Conservation (phyloP, 129 eudicot species). For the Pulicaria dysenterica region DNA sequence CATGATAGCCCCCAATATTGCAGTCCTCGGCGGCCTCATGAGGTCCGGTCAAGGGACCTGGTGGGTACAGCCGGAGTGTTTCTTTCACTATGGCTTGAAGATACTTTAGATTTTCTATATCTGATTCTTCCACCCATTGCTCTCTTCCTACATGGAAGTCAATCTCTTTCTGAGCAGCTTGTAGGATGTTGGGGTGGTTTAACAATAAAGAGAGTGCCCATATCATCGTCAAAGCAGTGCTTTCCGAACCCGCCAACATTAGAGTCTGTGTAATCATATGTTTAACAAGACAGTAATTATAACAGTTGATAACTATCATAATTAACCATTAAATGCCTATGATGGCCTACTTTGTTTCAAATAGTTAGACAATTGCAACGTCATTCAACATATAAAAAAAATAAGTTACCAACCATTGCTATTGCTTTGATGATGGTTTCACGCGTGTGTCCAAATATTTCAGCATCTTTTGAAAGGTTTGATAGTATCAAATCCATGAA, state of each 20-base stretch:
- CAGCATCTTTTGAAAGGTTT: slow-evolving; percentile 29
- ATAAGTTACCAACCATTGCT: slow-evolving; percentile 26
- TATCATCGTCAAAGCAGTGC: slow-evolving; percentile 48
- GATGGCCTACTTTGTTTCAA: background rate
- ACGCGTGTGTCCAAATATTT: slow-evolving; percentile 21
- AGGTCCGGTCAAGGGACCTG: slow-evolving; percentile 53
- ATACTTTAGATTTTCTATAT: slow-evolving; percentile 32
- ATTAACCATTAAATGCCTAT: too few relatives aligned
- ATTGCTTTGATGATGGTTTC: slow-evolving; percentile 58
- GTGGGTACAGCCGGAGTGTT: slow-evolving; percentile 61
- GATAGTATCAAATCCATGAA: slow-evolving; percentile 55
- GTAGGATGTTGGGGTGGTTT: slow-evolving; percentile 34
- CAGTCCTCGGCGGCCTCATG: slow-evolving; percentile 53
- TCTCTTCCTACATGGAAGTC: slow-evolving; percentile 40
- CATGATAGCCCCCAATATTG: slow-evolving; percentile 26
- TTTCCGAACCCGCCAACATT: slow-evolving; percentile 56
- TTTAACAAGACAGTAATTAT: background rate
- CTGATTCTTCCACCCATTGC: slow-evolving; percentile 50
- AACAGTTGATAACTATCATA: too few relatives aligned
- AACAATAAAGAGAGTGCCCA: slow-evolving; percentile 59
- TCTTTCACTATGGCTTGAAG: slow-evolving; percentile 52
- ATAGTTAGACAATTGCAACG: background rate
- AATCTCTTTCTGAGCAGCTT: slow-evolving; percentile 42
- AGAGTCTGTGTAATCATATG: slow-evolving; percentile 36
- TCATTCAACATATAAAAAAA: background rate